Base-by-base conservation (phyloP, 2,329 filamentous ascomycete species). In the Colletotrichum sidae region DNA sequence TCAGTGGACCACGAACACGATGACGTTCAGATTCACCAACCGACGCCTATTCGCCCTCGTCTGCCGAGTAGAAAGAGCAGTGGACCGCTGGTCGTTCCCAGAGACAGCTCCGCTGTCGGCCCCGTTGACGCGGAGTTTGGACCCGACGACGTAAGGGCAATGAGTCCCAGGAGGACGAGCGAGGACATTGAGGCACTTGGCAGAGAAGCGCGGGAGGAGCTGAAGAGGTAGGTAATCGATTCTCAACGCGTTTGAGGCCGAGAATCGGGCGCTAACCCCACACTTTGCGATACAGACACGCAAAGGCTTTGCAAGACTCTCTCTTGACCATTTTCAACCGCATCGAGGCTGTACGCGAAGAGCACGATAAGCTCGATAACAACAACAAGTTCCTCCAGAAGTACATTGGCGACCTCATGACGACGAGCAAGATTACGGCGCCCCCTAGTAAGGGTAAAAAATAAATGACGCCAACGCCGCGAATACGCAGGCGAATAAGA, bases 301-400 rank as follows among this genome's bases (percentile, higher is more conserved):
- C 95, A 65, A 93, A 93, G 77, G 88, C 89, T 51, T 83, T 98
- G 35, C 96, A 99, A 79, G 92, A 94, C 58, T 97, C 93, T 35
- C 88, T 99, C 39, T 85, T 96, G 67, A 92, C 91, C 68, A 91
- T 98, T 47, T 93, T 97, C 70, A 93, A 97, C 78, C 92, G 94
- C 55, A 96, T 98, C 76, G 96, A 99, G 75, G 92, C 93, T 37
- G 94, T 98, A 69, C 93, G 94, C 78, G 91, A 92, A 71, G 95
- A 98, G 75, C 94, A 99, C 75, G 93, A 97, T 80, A 97, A 97
- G 79, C 88, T 99, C 59, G 94, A 98, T 78, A 96, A 87, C 77
- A 94, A 97, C 78, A 99, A 99, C 84, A 95, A 94, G 74, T 97
- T 98, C 75, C 81, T 99, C 52, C 95, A 98, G 78, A 97, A 97